These are phyloP conservation scores for Neonectria coccinea DNA, from an alignment of 2,329 filamentous ascomycete genomes.

Conservation along the genomic window DNA sequence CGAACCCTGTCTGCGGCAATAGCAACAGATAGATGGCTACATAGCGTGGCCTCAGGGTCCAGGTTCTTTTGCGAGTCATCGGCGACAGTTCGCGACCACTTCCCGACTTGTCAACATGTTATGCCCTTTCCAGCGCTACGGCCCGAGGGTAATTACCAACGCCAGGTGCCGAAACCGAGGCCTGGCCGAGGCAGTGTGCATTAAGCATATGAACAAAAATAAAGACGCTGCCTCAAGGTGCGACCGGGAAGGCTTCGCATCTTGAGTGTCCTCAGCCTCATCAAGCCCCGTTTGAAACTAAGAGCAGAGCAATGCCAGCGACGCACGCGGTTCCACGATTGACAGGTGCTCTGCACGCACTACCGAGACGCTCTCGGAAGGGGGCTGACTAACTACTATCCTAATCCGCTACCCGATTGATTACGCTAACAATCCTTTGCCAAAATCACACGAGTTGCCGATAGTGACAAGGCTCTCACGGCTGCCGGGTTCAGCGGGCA, in stretches of 20 bases:
- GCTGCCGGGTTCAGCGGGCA: neutral
- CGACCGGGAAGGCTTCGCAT: slow-evolving; percentile 18
- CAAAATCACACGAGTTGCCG: slow-evolving; percentile 7
- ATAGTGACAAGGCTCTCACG: slow-evolving; percentile 1
- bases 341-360: slow-evolving; percentile 21
- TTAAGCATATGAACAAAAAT: slow-evolving; percentile 20
- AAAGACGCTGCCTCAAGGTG: slow-evolving; percentile 17
- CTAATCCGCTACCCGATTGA: slow-evolving; percentile 9
- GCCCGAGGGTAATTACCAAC: slow-evolving; percentile 5
- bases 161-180: slow-evolving; percentile 19
- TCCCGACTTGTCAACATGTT: slow-evolving; percentile 13
- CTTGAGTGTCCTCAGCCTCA: slow-evolving; percentile 18
- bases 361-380: slow-evolving; percentile 19
- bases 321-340: slow-evolving; percentile 20
- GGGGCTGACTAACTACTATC: slow-evolving; percentile 8
- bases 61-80: slow-evolving; percentile 16
- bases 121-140: slow-evolving; percentile 8
- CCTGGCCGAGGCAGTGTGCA: slow-evolving; percentile 27
- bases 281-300: slow-evolving; percentile 14
- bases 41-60: slow-evolving; percentile 22
- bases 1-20: slow-evolving; percentile 16
- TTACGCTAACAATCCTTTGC: slow-evolving; percentile 20
- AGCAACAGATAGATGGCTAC: slow-evolving; percentile 32
- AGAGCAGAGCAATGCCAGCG: slow-evolving; percentile 31
- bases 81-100: slow-evolving; percentile 20